phyloP scores from a whole-genome alignment of 164 flowering plant species.

The Santalum album region DNA sequence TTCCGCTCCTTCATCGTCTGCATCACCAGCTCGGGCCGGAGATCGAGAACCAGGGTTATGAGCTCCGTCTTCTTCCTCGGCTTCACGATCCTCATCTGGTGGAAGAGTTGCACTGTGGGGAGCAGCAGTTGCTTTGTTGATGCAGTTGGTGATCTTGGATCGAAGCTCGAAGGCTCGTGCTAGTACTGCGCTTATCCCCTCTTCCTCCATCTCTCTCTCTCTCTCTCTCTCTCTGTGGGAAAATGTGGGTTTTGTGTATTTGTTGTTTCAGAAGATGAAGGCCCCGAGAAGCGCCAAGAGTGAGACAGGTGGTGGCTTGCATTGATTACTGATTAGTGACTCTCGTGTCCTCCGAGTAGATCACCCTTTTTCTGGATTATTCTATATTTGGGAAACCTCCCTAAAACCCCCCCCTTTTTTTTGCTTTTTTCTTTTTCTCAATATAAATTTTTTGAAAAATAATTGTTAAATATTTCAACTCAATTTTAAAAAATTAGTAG shows the following conservation, averaged over 20 bases:
- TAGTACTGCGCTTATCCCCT: slow-evolving; percentile 52
- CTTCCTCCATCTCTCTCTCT: slow-evolving; percentile 51
- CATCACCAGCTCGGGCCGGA: neutral
- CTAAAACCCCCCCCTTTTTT: too few relatives aligned
- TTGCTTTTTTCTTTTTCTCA: too few relatives aligned
- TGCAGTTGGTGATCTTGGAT: slow-evolving; percentile 56
- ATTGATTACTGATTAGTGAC: neutral
- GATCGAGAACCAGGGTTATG: neutral
- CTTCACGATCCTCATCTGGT: neutral
- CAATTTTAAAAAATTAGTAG: too few relatives aligned
- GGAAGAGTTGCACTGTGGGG: neutral
- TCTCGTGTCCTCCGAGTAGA: neutral
- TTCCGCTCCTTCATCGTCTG: slow-evolving; percentile 38
- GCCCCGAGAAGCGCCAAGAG: neutral
- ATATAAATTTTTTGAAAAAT: too few relatives aligned
- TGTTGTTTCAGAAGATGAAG: neutral
- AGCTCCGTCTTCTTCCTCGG: neutral
- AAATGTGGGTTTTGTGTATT: slow-evolving; percentile 1
- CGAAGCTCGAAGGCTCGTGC: slow-evolving; percentile 69
- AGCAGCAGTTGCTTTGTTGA: slow-evolving; percentile 24
- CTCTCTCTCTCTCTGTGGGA: slow-evolving; percentile 8
- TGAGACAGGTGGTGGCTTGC: neutral
- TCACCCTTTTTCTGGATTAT: too few relatives aligned
- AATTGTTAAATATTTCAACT: too few relatives aligned
- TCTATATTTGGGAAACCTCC: too few relatives aligned